Evolutionary conservation across 1,139 yeast species (phyloP), one percentile per base, ranked within the genome.

Genomic region (Arxiozyma telluris): DNA sequence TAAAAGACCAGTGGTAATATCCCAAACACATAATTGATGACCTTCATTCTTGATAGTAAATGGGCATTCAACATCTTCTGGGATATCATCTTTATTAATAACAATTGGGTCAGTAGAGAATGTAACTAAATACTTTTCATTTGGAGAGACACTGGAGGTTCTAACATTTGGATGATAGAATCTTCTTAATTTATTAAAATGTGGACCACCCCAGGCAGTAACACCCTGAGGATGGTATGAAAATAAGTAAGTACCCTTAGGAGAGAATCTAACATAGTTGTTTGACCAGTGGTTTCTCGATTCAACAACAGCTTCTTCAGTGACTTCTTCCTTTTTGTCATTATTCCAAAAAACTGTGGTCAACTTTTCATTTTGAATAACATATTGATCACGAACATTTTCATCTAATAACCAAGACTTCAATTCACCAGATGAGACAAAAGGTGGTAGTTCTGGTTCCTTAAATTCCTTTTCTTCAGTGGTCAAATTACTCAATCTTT

Each of bases 211-310:
- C 96, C 98, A 93, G 42, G 94, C 80, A 71, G 90, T 96, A 55
- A 90, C 83, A 76, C 98, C 98, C 73, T 89, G 96, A 54, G 91
- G 90, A 71, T 93, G 97, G 67, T 90, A 79, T 1, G 97, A 85
- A 64, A 88, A 83, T 61, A 93, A 75, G 66, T 82, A 91, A 27
- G 94, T 84, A 71, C 99, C 99, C 73, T 84, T 83, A 65, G 98
- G 96, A 53, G 98, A 90, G 77, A 91, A 93, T 69, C 85, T 84
- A 64, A 91, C 87, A 21, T 65, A 67, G 60, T 88, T 85, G 56
- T 90, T 84, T 52, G 97, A 90, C 85, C 95, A 89, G 59, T 84
- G 84, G 61, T 78, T 76, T 74, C 91, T 80, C 64, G 96, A 87
- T 64, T 86, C 90, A 58, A 87, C 81, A 43, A 78, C 91, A 52